Conservation (phyloP, 352 stramenopile genomes). For the Phytophthora palmivora region DNA sequence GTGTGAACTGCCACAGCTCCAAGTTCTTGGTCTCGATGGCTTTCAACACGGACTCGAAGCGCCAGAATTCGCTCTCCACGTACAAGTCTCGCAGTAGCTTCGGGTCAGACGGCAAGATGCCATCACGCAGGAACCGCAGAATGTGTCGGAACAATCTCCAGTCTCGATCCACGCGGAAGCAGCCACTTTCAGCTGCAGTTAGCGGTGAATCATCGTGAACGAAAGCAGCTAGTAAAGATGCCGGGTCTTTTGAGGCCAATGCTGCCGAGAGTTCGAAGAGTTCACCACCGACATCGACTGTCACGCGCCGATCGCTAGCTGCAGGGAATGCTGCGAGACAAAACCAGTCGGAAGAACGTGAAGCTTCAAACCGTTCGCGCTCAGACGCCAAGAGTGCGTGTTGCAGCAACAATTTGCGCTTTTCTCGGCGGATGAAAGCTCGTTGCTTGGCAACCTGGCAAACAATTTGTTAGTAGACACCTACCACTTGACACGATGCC, state of each 20-base stretch:
- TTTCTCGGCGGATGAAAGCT: slow-evolving; percentile 83
- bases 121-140: slow-evolving; percentile 83
- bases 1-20: slow-evolving; percentile 59
- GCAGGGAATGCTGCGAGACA: slow-evolving; percentile 61
- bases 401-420: slow-evolving; percentile 76
- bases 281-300: slow-evolving; percentile 73
- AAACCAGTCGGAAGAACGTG: slow-evolving; percentile 79
- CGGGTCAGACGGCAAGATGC: slow-evolving; percentile 66
- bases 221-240: slow-evolving; percentile 73
- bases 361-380: slow-evolving; percentile 76
- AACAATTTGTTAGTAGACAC: neutral
- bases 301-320: slow-evolving; percentile 53
- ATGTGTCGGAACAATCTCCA: slow-evolving; percentile 83
- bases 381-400: slow-evolving; percentile 79
- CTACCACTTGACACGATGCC: neutral
- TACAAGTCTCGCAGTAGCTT: slow-evolving; percentile 77
- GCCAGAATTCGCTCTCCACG: slow-evolving; percentile 86
- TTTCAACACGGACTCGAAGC: slow-evolving; percentile 75
- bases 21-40: slow-evolving; percentile 81
- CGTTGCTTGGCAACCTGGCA: slow-evolving; percentile 71
- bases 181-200: slow-evolving; percentile 58
- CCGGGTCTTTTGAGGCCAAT: slow-evolving; percentile 58
- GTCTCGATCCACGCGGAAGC: slow-evolving; percentile 79
- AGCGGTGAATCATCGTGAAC: slow-evolving; percentile 73
- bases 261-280: slow-evolving; percentile 72